Conservation (phyloP, 2,329 filamentous ascomycete genomes). For the Botrytis squamosa region DNA sequence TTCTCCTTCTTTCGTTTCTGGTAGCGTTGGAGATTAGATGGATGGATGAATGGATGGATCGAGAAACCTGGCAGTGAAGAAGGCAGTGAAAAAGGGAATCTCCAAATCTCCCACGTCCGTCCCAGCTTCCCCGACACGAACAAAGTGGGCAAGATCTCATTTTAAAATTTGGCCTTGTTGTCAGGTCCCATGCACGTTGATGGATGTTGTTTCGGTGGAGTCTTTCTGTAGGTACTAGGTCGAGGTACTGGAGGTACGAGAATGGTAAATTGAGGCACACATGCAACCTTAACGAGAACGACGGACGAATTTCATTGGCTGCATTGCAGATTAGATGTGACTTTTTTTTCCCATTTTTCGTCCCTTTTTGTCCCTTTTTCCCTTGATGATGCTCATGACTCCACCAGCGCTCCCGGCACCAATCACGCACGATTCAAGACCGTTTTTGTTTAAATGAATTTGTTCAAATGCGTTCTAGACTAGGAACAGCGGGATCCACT, state of each 20-base stretch:
- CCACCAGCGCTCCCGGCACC: not conserved
- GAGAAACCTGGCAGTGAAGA: not conserved
- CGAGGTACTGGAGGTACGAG: too few relatives aligned
- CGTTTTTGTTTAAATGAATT: constrained; percentile 1
- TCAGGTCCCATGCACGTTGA: not conserved
- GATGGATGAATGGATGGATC: not conserved
- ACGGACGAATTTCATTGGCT: not conserved
- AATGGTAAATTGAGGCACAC: not conserved
- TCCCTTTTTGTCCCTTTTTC: not conserved
- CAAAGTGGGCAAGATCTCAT: constrained; percentile 16
- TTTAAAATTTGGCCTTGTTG: constrained; percentile 12
- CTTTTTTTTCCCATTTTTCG: not conserved
- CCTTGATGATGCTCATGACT: not conserved
- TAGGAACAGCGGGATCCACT: not conserved
- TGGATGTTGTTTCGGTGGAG: not conserved
- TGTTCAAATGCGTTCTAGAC: constrained; percentile 5
- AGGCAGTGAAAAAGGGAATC: constrained; percentile 5
- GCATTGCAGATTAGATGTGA: not conserved
- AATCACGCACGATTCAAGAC: not conserved
- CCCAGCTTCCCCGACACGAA: not conserved
- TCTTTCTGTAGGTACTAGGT: not conserved
- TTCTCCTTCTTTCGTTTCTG: not conserved
- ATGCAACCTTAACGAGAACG: not conserved
- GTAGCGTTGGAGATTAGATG: not conserved
- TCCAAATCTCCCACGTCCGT: not conserved